A percentile compares a stretch with the other conserved stretches of the same genome.
phyloP scores from a whole-genome alignment of 2,329 filamentous ascomycete species.

The Aspergillus luchuensis region DNA sequence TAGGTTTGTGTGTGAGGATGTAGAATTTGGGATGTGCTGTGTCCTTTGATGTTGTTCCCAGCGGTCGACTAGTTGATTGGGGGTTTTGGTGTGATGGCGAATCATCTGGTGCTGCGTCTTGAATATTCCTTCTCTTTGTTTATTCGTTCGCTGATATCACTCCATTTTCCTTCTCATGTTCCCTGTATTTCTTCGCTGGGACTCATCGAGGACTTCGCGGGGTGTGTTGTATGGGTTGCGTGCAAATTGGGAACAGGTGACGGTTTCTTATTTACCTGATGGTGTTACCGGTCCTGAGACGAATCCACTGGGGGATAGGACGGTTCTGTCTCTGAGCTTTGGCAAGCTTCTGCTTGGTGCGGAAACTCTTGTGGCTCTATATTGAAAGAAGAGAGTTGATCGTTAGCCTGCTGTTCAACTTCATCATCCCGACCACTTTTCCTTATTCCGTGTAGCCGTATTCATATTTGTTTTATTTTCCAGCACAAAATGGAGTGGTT shows the following conservation, averaged over 20 bases:
- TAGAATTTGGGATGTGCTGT: background rate
- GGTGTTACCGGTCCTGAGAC: slow-evolving; percentile 97
- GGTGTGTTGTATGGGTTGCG: slow-evolving; percentile 4
- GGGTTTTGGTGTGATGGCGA: background rate
- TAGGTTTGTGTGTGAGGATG: background rate
- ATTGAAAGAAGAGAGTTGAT: slow-evolving; percentile 8
- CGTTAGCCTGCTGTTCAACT: slow-evolving; percentile 15
- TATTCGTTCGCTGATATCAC: background rate
- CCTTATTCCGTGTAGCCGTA: background rate
- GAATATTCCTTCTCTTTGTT: background rate
- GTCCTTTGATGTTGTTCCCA: background rate
- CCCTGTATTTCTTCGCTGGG: background rate
- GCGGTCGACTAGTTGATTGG: background rate
- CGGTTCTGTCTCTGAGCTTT: slow-evolving; percentile 99
- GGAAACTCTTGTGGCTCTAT: slow-evolving; percentile 99
- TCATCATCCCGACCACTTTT: background rate
- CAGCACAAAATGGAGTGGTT: background rate
- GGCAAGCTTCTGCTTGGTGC: slow-evolving; percentile 99
- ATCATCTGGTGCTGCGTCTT: background rate
- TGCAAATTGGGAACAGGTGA: slow-evolving; percentile 5
- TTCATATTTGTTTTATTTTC: background rate
- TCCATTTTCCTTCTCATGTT: background rate
- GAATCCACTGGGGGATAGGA: slow-evolving; percentile 99
- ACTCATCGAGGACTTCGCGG: slow-evolving; percentile 8
- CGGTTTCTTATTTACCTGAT: slow-evolving; percentile 75